These are phyloP conservation scores for Calonectria henricotiae DNA, from an alignment of 2,329 filamentous ascomycete genomes.

Conservation along the genomic window DNA sequence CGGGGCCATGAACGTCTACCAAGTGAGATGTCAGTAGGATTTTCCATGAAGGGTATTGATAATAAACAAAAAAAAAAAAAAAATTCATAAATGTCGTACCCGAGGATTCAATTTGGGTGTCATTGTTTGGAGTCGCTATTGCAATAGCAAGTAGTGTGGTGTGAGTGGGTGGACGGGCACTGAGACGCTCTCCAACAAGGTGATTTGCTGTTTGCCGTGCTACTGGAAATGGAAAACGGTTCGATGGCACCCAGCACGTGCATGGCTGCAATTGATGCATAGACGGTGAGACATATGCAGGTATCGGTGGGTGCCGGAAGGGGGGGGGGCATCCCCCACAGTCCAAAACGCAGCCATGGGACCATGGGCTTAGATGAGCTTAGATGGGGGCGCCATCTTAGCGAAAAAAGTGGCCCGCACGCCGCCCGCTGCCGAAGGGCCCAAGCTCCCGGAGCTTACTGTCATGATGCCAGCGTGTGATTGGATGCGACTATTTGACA, in stretches of 20 bases:
- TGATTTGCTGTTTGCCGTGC: conserved; percentile 21
- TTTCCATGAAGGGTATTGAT: background rate
- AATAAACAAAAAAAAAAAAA: background rate
- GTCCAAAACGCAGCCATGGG: conserved; percentile 33
- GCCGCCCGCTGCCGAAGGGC: conserved; percentile 50
- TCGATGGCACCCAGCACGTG: conserved; percentile 36
- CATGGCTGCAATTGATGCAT: conserved; percentile 54
- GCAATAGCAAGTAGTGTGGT: background rate
- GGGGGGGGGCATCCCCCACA: conserved; percentile 29
- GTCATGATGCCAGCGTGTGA: conserved; percentile 39
- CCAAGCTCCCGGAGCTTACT: conserved; percentile 56
- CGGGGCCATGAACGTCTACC: conserved; percentile 66
- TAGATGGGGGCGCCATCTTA: conserved; percentile 34
- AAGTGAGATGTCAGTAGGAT: conserved; percentile 29
- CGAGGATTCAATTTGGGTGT: conserved; percentile 52
- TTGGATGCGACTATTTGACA: conserved; percentile 47
- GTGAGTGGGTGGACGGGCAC: background rate
- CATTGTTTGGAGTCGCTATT: conserved; percentile 6
- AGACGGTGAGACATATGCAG: conserved; percentile 29
- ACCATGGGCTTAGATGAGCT: background rate
- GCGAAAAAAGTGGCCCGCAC: conserved; percentile 45
- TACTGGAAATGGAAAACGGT: conserved; percentile 22
- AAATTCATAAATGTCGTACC: conserved; percentile 39
- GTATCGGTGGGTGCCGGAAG: conserved; percentile 19
- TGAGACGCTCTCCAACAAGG: background rate